Evolutionary conservation across 2,329 filamentous ascomycete species (phyloP).

Genomic region (Aspergillus latus): DNA sequence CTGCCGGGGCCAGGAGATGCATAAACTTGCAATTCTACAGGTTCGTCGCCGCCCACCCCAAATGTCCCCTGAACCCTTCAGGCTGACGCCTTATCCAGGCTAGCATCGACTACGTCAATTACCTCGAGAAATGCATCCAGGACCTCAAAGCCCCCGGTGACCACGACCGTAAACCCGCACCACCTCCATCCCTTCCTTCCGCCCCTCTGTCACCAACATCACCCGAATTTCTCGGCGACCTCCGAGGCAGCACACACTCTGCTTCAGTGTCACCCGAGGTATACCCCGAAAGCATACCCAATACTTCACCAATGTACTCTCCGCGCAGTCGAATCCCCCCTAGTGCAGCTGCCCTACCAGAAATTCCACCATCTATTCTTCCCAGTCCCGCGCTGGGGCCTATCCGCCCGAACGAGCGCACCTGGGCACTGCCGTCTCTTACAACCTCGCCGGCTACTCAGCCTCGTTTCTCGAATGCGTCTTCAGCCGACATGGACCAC

Average conservation of each 20-base stretch:
- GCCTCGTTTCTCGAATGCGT: conserved; percentile 42
- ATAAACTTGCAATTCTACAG: conserved; percentile 93
- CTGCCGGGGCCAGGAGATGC: conserved; percentile 92
- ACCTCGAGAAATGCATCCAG: conserved; percentile 82
- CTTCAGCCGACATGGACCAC: conserved; percentile 61
- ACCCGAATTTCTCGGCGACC: conserved; percentile 32
- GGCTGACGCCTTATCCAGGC: conserved; percentile 56
- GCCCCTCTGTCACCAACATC: conserved; percentile 39
- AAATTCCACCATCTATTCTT: conserved; percentile 34
- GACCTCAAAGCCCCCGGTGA: conserved; percentile 66
- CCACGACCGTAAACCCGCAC: conserved; percentile 16
- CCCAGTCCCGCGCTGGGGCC: conserved; percentile 39
- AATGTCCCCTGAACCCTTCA: conserved; percentile 7
- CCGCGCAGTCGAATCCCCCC: conserved; percentile 31
- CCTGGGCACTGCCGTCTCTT: conserved; percentile 24
- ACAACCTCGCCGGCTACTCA: conserved; percentile 27
- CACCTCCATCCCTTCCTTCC: conserved; percentile 19
- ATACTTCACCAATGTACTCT: conserved; percentile 36
- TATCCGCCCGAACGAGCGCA: conserved; percentile 23
- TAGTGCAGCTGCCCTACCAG: conserved; percentile 17
- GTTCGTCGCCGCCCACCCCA: conserved; percentile 50
- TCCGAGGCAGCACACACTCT: conserved; percentile 31
- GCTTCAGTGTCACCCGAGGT: conserved; percentile 39
- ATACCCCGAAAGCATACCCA: conserved; percentile 21
- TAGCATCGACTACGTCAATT: conserved; percentile 93